Evolutionary conservation across 768 basidiomycete genomes (phyloP).

Genomic region (Auricularia heimuer): DNA sequence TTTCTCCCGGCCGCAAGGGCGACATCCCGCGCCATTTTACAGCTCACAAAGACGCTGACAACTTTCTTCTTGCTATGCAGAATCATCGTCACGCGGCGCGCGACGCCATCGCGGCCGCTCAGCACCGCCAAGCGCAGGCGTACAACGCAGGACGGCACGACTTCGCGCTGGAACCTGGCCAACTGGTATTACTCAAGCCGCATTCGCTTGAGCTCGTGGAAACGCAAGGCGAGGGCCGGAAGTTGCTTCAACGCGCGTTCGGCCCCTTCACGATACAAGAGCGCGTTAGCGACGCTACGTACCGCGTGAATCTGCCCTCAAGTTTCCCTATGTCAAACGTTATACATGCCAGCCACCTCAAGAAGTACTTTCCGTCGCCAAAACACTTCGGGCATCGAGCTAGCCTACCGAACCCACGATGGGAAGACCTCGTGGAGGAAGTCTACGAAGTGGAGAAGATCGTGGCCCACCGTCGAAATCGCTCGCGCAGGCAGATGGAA

Average conservation of each 20-base stretch:
- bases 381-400: too few relatives aligned
- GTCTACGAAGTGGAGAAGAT: background rate
- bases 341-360: too few relatives aligned
- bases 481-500: slow-evolving; percentile 5
- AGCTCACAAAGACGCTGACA: background rate
- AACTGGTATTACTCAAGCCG: too few relatives aligned
- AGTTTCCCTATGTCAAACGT: too few relatives aligned
- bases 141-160: too few relatives aligned
- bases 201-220: slow-evolving; percentile 14
- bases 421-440: background rate
- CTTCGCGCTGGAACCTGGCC: too few relatives aligned
- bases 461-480: slow-evolving; percentile 2
- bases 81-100: too few relatives aligned
- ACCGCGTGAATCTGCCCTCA: too few relatives aligned
- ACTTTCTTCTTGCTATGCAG: background rate
- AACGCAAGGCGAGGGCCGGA: slow-evolving; percentile 14
- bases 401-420: too few relatives aligned
- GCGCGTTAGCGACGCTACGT: slow-evolving; percentile 9
- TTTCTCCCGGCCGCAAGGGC: background rate
- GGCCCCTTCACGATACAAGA: slow-evolving; percentile 18
- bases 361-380: too few relatives aligned
- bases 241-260: slow-evolving; percentile 11
- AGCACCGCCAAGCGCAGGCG: slow-evolving; percentile 6
- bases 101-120: too few relatives aligned
- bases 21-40: background rate